A percentile compares a stretch with the other conserved stretches of the same genome.
Evolutionary conservation across 148 eudicot genomes (phyloP).

Genomic region (Talinum fruticosum): DNA sequence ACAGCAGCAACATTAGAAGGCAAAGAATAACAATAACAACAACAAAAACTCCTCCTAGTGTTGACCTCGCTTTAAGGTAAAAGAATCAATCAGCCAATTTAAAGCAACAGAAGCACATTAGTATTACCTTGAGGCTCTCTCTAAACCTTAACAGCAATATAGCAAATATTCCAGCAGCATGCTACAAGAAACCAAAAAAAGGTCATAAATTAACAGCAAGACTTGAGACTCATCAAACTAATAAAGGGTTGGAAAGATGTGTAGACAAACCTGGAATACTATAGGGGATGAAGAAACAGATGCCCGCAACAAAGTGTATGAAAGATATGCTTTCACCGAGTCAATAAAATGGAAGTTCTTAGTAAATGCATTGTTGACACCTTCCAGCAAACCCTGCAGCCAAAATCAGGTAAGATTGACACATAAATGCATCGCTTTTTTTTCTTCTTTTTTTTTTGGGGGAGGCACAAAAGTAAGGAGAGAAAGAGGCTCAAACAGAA

Average conservation of each 20-base stretch:
- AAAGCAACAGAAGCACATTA: not conserved
- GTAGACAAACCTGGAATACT: slow-evolving; percentile 75
- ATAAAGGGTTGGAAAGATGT: not conserved
- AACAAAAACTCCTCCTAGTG: too few relatives aligned
- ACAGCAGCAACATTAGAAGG: slow-evolving; percentile 5
- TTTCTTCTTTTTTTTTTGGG: too few relatives aligned
- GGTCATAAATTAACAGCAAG: not conserved
- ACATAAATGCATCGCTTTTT: not conserved
- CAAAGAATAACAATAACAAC: too few relatives aligned
- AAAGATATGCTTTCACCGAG: slow-evolving; percentile 93
- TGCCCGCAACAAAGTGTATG: slow-evolving; percentile 84
- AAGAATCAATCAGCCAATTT: slow-evolving; percentile 2
- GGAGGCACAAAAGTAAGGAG: too few relatives aligned
- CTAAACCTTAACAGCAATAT: slow-evolving; percentile 86
- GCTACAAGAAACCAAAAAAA: slow-evolving; percentile 47
- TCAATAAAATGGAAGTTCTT: slow-evolving; percentile 92
- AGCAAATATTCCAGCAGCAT: slow-evolving; percentile 87
- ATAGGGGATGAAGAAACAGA: slow-evolving; percentile 78
- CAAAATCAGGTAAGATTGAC: not conserved
- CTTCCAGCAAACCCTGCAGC: slow-evolving; percentile 90
- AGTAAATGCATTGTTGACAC: slow-evolving; percentile 83
- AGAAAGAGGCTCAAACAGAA: not conserved
- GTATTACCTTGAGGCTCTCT: slow-evolving; percentile 77
- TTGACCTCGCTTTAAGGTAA: too few relatives aligned
- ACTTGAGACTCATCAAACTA: not conserved